Conservation (phyloP, 805 yeast species). For the Yamadazyma ubonensis region DNA sequence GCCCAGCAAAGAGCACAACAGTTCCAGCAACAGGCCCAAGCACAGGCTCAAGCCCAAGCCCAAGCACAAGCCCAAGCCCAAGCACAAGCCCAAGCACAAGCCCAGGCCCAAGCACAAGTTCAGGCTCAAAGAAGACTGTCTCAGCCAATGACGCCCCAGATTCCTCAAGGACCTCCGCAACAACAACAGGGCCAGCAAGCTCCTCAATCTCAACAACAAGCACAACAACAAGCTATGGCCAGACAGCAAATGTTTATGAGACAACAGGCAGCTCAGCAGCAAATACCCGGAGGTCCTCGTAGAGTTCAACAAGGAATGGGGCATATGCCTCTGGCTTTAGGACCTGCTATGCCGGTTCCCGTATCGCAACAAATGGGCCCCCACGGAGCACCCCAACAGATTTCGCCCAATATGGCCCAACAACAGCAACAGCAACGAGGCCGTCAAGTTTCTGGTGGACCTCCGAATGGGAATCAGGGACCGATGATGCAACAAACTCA, state of each 20-base stretch:
- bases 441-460: not conserved
- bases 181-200: conserved; percentile 10
- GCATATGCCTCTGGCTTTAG: conserved; percentile 3
- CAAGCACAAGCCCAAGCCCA: conserved; percentile 1
- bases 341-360: conserved; percentile 2
- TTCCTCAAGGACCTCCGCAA: conserved; percentile 8
- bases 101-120: no score
- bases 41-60: conserved; percentile 8
- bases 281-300: conserved; percentile 3
- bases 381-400: conserved; percentile 5
- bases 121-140: conserved; percentile 9
- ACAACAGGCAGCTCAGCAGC: conserved; percentile 7
- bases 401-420: conserved; percentile 2
- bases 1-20: conserved; percentile 15
- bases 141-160: conserved; percentile 8
- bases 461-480: conserved; percentile 2
- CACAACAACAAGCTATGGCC: conserved; percentile 6
- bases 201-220: not conserved
- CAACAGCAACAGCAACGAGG: no score
- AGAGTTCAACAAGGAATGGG: conserved; percentile 3
- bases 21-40: conserved; percentile 12
- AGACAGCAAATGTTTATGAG: conserved; percentile 6
- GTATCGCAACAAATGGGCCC: conserved; percentile 3
- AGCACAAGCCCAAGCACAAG: not conserved
- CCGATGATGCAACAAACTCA: conserved; percentile 4